Conservation (phyloP, 2,329 filamentous ascomycete species). For the Stachybotrys chartarum region DNA sequence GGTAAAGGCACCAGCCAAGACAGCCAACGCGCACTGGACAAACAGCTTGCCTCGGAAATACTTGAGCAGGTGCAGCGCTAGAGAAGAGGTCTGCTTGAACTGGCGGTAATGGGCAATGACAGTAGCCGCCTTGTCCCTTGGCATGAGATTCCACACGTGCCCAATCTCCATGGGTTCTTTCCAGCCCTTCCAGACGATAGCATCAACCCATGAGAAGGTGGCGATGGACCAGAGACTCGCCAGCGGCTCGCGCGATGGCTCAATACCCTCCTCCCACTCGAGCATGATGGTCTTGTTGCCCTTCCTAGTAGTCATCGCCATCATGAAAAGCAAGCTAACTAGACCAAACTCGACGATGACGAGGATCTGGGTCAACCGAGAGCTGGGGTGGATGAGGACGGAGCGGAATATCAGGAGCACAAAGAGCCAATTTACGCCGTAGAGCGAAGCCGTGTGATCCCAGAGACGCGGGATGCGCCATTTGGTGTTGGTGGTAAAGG, state of each 20-base stretch:
- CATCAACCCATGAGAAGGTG: conserved; percentile 87
- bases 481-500: conserved; percentile 58
- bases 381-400: conserved; percentile 68
- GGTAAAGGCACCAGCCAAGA: conserved; percentile 72
- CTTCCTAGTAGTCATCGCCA: conserved; percentile 77
- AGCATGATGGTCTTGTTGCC: conserved; percentile 85
- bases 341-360: conserved; percentile 69
- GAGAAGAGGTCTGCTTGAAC: conserved; percentile 69
- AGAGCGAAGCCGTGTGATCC: conserved; percentile 87
- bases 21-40: conserved; percentile 73
- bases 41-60: conserved; percentile 76
- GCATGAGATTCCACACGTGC: conserved; percentile 86
- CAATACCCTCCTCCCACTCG: conserved; percentile 82
- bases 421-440: conserved; percentile 76
- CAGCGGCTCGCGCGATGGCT: conserved; percentile 78
- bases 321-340: conserved; percentile 63
- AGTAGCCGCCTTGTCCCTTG: conserved; percentile 77
- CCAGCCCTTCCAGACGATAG: conserved; percentile 84
- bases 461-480: conserved; percentile 69
- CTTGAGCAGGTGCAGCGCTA: conserved; percentile 73
- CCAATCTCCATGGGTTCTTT: conserved; percentile 73
- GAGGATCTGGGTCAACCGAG: conserved; percentile 54
- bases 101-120: conserved; percentile 80
- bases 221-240: conserved; percentile 83
- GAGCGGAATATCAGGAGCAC: conserved; percentile 75